A percentile compares a stretch with the other conserved stretches of the same genome.
Evolutionary conservation across 768 basidiomycete genomes (phyloP).

Genomic region (Boletales sp.): DNA sequence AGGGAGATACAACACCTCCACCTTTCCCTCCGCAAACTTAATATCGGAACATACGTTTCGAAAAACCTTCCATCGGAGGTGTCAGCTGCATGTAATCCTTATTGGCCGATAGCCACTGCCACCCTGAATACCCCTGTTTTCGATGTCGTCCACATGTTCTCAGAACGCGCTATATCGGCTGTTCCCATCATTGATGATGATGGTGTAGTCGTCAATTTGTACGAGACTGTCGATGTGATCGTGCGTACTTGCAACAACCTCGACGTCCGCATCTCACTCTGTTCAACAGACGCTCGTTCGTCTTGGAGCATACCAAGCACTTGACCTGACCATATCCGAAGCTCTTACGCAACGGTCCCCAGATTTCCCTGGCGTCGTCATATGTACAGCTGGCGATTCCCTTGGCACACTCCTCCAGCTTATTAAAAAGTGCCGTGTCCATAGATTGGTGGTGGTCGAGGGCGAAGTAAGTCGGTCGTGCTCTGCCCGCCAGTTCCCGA

Average conservation of each 20-base stretch:
- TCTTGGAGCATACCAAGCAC: slow-evolving; percentile 90
- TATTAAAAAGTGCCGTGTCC: slow-evolving; percentile 90
- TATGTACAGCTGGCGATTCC: slow-evolving; percentile 90
- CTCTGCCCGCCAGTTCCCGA: not conserved
- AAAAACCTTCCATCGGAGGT: slow-evolving; percentile 43
- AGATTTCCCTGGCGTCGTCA: slow-evolving; percentile 96
- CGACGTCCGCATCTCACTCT: slow-evolving; percentile 3
- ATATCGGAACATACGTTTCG: slow-evolving; percentile 90
- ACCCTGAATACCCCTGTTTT: slow-evolving; percentile 90
- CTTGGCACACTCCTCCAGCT: slow-evolving; percentile 86
- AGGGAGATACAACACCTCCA: slow-evolving; percentile 82
- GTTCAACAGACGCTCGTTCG: slow-evolving; percentile 80
- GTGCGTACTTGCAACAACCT: slow-evolving; percentile 37
- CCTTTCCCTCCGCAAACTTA: slow-evolving; percentile 75
- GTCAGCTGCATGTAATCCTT: slow-evolving; percentile 62
- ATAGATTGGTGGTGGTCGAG: slow-evolving; percentile 93
- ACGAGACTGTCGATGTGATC: slow-evolving; percentile 99
- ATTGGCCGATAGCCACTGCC: slow-evolving; percentile 89
- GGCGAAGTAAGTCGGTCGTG: slow-evolving; percentile 61
- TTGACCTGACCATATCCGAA: slow-evolving; percentile 90
- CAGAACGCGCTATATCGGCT: slow-evolving; percentile 90
- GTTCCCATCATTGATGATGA: slow-evolving; percentile 94
- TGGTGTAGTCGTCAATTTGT: slow-evolving; percentile 91
- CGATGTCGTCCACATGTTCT: slow-evolving; percentile 99
- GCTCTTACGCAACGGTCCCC: slow-evolving; percentile 88